These are phyloP conservation scores for Bolboschoenoplectus hybrid DNA, from an alignment of 202 grass and related monocot species.

Conservation along the genomic window DNA sequence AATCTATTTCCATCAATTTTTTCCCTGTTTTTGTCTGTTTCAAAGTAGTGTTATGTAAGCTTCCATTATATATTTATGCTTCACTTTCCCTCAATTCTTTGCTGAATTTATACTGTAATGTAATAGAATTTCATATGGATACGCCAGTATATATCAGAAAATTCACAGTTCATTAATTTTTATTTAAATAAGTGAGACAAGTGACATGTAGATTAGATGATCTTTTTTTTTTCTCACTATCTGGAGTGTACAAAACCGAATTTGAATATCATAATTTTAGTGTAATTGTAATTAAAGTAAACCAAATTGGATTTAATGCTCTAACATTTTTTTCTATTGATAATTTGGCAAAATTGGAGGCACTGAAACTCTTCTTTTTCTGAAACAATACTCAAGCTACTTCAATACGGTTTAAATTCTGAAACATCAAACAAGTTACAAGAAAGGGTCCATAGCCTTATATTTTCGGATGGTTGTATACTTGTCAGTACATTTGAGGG, in stretches of 20 bases:
- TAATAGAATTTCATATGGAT: not conserved
- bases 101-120: not conserved
- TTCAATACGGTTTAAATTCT: not conserved
- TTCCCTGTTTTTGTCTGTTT: not conserved
- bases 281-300: not conserved
- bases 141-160: not conserved
- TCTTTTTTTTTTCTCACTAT: not conserved
- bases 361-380: not conserved
- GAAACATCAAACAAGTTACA: not conserved
- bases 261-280: not conserved
- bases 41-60: slow-evolving; percentile 12
- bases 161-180: not conserved
- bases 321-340: not conserved
- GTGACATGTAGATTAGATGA: not conserved
- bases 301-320: not conserved
- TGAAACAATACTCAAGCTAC: not conserved
- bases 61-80: not conserved
- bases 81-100: not conserved
- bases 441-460: too few species aligned
- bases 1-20: not conserved
- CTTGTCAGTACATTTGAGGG: too few species aligned
- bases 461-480: too few species aligned
- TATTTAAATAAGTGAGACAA: not conserved
- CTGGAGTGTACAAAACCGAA: not conserved
- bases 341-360: not conserved